Evolutionary conservation across 139 green algal species (phyloP), one percentile per base, ranked within the genome.

Genomic region (Marvania coccoides): DNA sequence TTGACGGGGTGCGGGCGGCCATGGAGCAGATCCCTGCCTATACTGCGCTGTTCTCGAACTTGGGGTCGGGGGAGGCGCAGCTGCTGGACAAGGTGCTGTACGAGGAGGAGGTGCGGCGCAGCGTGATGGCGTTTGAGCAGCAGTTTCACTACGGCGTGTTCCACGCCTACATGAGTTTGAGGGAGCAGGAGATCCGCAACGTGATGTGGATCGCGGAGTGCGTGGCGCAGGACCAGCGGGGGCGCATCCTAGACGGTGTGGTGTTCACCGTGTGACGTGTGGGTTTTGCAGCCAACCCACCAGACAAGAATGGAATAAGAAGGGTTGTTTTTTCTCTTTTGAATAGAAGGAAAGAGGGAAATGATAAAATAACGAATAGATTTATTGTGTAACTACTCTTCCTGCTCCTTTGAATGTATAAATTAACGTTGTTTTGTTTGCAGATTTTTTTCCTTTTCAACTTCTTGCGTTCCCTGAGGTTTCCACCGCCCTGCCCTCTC

Each of bases 171-270:
- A 89, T 96, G 82, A 84, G 86, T 63, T 81, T 96, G 45, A 75
- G 85, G 19, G 90, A 95, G 82, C 90, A 95, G 67, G 90, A 97
- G 72, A 93, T 97, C 57, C 78, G 91, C 39, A 97, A 97, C 75
- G 81, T 97, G 61, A 95, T 96, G 89, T 97, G 91, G 91, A 83
- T 96, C 58, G 75, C 81, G 5, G 91, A 97, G 77, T 97, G 91
- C 67, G 86, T 97, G 10, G 88, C 91, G 15, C 90, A 97, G 73
- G 85, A 94, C 69, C 90, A 96, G 64, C 95, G 94, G 76, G 65
- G 54, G 0, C 76, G 91, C 3, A 90, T 96, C 69, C 79, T 77
- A 29, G 91, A 97, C 66, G 91, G 80, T 42, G 79, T 86, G 6
- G 71, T 83, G 2, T 67, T 59, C 42, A 69, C 72, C 8, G 76